These are phyloP conservation scores for Fraxinus cuspidata DNA, from an alignment of 257 asterid species.

Conservation along the genomic window DNA sequence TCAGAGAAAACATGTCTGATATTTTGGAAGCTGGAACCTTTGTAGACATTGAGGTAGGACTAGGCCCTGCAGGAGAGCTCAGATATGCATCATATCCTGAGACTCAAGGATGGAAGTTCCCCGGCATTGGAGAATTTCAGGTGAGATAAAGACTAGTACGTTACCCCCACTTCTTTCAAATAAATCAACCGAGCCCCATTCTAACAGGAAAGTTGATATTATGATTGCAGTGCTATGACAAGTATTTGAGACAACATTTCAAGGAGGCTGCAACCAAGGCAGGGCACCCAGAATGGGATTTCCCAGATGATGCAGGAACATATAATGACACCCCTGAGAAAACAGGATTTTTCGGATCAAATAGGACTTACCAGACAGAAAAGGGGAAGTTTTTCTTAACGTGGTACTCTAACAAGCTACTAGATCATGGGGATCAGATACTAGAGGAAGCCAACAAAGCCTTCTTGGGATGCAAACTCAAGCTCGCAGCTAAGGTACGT, in stretches of 20 bases:
- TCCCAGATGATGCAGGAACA: constrained; percentile 46
- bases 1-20: constrained; percentile 64
- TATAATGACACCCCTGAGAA: constrained; percentile 37
- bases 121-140: constrained; percentile 86
- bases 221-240: constrained; percentile 42
- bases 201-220: not conserved
- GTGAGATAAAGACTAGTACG: constrained; percentile 31
- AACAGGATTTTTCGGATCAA: constrained; percentile 42
- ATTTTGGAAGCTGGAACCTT: constrained; percentile 54
- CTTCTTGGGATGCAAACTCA: constrained; percentile 40
- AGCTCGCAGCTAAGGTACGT: constrained; percentile 42
- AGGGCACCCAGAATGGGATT: constrained; percentile 41
- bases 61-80: constrained; percentile 91
- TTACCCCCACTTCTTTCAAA: not conserved
- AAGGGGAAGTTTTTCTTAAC: constrained; percentile 43
- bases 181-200: not conserved
- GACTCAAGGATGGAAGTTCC: constrained; percentile 78
- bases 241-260: constrained; percentile 36
- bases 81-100: constrained; percentile 78
- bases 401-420: constrained; percentile 45
- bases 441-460: constrained; percentile 48
- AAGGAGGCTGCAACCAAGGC: constrained; percentile 32
- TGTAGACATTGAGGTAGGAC: constrained; percentile 78
- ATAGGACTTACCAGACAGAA: constrained; percentile 35
- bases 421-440: constrained; percentile 44